phyloP scores from a whole-genome alignment of 768 basidiomycete species.

The Rhodocollybia butyracea region DNA sequence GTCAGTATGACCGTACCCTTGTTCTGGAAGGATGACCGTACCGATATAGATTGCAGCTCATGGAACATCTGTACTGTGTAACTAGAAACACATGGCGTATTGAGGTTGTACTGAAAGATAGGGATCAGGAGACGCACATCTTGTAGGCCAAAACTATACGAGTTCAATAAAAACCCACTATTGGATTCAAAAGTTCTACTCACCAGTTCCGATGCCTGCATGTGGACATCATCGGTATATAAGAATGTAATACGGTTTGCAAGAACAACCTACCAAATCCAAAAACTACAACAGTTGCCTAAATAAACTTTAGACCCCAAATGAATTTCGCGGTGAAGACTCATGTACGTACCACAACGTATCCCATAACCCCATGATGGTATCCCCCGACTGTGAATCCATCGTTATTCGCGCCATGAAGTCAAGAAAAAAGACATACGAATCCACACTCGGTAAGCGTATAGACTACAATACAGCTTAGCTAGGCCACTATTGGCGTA shows the following conservation, averaged over 20 bases:
- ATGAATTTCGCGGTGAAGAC: neutral
- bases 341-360: slow-evolving; percentile 29
- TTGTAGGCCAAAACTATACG: slow-evolving; percentile 32
- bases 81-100: slow-evolving; percentile 14
- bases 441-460: slow-evolving; percentile 44
- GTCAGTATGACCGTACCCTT: no score
- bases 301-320: neutral
- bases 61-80: slow-evolving; percentile 28
- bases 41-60: slow-evolving; percentile 28
- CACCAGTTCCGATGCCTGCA: slow-evolving; percentile 31
- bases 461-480: slow-evolving; percentile 28
- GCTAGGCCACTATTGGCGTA: neutral
- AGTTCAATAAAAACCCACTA: neutral
- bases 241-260: neutral
- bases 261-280: slow-evolving; percentile 32
- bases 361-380: slow-evolving; percentile 32
- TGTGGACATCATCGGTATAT: neutral
- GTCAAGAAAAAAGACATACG: slow-evolving; percentile 28
- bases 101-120: neutral
- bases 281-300: slow-evolving; percentile 31
- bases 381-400: slow-evolving; percentile 30
- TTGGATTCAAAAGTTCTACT: neutral
- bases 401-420: neutral
- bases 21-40: slow-evolving; percentile 20
- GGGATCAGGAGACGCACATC: slow-evolving; percentile 27